phyloP scores from a whole-genome alignment of 2,329 filamentous ascomycete genomes.

The Leptoxyphium fumago region DNA sequence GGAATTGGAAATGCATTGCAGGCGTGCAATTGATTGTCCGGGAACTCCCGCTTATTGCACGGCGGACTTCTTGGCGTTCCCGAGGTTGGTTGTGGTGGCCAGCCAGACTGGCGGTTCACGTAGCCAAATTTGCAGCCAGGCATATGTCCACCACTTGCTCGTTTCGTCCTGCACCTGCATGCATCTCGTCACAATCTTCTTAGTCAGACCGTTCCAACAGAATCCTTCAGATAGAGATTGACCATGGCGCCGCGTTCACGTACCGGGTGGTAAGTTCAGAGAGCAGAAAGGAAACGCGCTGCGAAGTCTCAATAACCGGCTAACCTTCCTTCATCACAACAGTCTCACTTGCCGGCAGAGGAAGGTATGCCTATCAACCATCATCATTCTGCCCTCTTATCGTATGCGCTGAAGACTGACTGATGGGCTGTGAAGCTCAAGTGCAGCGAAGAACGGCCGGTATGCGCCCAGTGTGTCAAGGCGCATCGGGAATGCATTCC shows the following conservation, averaged over 20 bases:
- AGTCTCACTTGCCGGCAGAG: conserved; percentile 20
- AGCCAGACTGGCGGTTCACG: no score
- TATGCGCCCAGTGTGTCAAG: conserved; percentile 47
- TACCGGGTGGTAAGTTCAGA: conserved; percentile 19
- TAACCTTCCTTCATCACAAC: conserved; percentile 12
- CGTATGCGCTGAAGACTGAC: not conserved
- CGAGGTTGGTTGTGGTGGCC: no score
- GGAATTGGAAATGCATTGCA: no score
- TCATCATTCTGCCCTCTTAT: not conserved
- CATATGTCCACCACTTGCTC: no score
- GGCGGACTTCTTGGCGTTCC: no score
- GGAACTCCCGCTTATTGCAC: no score
- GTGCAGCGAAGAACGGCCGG: conserved; percentile 47
- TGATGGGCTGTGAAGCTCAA: conserved; percentile 35
- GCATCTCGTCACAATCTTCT: no score
- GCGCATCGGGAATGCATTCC: conserved; percentile 45
- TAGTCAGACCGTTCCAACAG: no score
- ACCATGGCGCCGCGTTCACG: conserved; percentile 17
- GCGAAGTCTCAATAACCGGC: conserved; percentile 5
- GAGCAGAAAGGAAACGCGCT: not conserved
- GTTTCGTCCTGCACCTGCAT: no score
- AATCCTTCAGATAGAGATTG: no score
- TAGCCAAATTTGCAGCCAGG: no score
- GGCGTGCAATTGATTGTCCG: no score
- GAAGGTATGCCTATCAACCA: conserved; percentile 12